Evolutionary conservation across 2,329 filamentous ascomycete genomes (phyloP), one percentile per base, ranked within the genome.

Genomic region (Neofusicoccum kwambonambiense): DNA sequence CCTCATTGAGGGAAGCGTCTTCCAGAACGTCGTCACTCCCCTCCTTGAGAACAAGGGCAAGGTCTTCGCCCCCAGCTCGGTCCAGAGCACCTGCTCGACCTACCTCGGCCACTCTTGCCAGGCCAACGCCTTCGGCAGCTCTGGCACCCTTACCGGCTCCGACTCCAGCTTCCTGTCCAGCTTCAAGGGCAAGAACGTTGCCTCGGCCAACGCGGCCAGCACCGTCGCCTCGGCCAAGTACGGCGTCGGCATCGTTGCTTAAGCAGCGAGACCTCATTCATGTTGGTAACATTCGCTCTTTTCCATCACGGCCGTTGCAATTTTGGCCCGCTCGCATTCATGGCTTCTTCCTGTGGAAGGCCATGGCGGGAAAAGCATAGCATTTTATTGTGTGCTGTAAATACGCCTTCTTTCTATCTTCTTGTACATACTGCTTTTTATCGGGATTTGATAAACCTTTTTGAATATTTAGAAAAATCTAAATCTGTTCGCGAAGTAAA

Each of bases 1-100:
- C 49, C 77, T 87, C 22, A 82, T 82, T 2, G 85, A 87, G 75
- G 86, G 85, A 42, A 87, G 85, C 69, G 75, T 84, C 54, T 87
- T 87, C 79, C 81, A 86, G 74, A 83, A 85, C 69, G 80, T 87
- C 62, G 72, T 74, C 13, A 75, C 76, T 19, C 73, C 78, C 19
- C 70, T 75, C 61, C 73, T 82, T 52, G 77, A 82, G 66, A 74
- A 77, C 62, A 68, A 70, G n/a, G 81, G 80, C 7, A 65, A 77
- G 67, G 68, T 81, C 54, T 82, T 81, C 68, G 67, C 73, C 0
- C 75, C 76, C 6, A 66, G 75, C 17, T 71, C 66, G 50, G 73
- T 76, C 39, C 81, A 79, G 70, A 69, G 74, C 19, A 71, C 70
- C 50, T 86, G 84, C 78, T 70, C 72, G 27, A 64, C 76, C 17